phyloP scores from a whole-genome alignment of 805 yeast species.

The Yarrowia porcina region DNA sequence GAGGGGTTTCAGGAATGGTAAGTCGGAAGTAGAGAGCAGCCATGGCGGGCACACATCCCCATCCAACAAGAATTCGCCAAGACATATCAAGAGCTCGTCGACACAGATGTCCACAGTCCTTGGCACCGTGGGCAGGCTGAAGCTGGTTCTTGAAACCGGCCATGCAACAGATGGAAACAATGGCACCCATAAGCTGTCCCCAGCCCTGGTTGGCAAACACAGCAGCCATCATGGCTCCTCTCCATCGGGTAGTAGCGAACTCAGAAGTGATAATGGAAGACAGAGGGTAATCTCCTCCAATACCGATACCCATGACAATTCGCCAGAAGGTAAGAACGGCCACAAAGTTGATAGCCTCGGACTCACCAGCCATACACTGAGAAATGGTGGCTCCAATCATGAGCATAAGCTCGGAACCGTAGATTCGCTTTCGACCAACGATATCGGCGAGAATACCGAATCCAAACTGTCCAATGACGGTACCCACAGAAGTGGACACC shows the following conservation, averaged over 20 bases:
- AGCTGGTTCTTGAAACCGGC: slow-evolving; percentile 70
- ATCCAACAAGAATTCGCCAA: slow-evolving; percentile 90
- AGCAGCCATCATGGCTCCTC: slow-evolving; percentile 97
- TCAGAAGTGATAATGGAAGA: slow-evolving; percentile 89
- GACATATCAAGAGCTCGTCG: slow-evolving; percentile 79
- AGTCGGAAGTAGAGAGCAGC: slow-evolving; percentile 79
- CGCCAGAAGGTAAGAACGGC: slow-evolving; percentile 76
- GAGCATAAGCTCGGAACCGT: slow-evolving; percentile 81
- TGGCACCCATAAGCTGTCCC: slow-evolving; percentile 89
- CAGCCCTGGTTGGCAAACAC: slow-evolving; percentile 96
- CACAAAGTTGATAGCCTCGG: slow-evolving; percentile 68
- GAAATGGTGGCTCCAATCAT: slow-evolving; percentile 76
- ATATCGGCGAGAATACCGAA: slow-evolving; percentile 81
- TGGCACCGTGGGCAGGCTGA: slow-evolving; percentile 50
- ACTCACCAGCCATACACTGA: slow-evolving; percentile 69
- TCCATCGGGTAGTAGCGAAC: slow-evolving; percentile 91
- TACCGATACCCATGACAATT: slow-evolving; percentile 91
- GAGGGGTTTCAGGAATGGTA: slow-evolving; percentile 92
- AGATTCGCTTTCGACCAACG: slow-evolving; percentile 80
- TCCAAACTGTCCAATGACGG: slow-evolving; percentile 83
- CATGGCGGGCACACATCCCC: slow-evolving; percentile 86
- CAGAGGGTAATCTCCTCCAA: slow-evolving; percentile 95
- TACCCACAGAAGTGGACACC: slow-evolving; percentile 90
- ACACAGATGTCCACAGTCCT: slow-evolving; percentile 68
- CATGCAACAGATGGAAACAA: slow-evolving; percentile 71